phyloP scores from a whole-genome alignment of 2,329 filamentous ascomycete species.

The Fusarium begoniae region DNA sequence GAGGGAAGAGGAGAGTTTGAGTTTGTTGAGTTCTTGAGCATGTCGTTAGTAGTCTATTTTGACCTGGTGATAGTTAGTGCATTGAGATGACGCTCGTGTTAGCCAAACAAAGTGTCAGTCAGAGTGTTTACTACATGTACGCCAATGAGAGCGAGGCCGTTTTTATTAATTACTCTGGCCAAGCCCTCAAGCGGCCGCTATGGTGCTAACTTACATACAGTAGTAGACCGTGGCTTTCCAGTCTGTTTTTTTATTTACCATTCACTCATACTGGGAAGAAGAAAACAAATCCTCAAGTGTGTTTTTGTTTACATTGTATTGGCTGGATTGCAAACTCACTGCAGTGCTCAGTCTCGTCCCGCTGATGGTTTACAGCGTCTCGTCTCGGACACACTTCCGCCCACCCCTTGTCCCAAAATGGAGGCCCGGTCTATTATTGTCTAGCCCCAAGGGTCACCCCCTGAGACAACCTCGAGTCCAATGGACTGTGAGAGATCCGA shows the following conservation, averaged over 20 bases:
- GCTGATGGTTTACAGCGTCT: conserved; percentile 2
- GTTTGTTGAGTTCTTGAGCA: conserved; percentile 24
- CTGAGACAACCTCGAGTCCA: conserved; percentile 40
- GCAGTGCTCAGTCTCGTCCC: background rate
- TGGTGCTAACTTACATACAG: background rate
- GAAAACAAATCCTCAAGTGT: background rate
- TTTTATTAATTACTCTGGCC: background rate
- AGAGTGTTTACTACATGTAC: background rate
- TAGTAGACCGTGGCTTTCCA: conserved; percentile 1
- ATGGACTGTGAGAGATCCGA: conserved; percentile 32
- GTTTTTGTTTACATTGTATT: conserved; percentile 21
- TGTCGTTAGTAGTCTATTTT: background rate
- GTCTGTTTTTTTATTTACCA: background rate
- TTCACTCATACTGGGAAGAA: background rate
- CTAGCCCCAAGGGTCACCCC: conserved; percentile 36
- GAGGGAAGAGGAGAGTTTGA: conserved; percentile 18
- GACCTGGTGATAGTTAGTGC: background rate
- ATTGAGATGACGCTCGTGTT: conserved; percentile 27
- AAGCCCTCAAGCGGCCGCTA: background rate
- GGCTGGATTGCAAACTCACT: conserved; percentile 4
- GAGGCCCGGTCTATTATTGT: conserved; percentile 33
- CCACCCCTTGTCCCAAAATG: conserved; percentile 21
- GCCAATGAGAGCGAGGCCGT: background rate
- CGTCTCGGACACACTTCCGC: conserved; percentile 35
- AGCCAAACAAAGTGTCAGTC: background rate